Evolutionary conservation across 495 filamentous ascomycete species (phyloP), one percentile per base, ranked within the genome.

Genomic region (Cercophora sp.): DNA sequence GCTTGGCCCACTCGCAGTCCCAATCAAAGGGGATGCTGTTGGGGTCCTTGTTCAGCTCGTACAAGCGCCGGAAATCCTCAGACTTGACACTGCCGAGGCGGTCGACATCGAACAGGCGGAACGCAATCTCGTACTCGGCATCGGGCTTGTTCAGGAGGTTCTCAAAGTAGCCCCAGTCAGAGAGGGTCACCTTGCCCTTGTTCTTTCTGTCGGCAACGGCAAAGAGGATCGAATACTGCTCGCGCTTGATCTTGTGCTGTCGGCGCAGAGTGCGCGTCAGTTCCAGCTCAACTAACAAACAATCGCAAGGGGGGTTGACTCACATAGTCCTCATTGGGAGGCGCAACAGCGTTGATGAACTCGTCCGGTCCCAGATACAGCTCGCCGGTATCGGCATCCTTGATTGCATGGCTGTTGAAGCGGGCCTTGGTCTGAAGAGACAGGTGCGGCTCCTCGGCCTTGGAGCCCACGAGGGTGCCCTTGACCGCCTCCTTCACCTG

Each of bases 111-210:
- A 98, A 98, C 23, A 97, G 79, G 51, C 94, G 87, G 73, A 96
- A 98, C 4, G 91, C 92, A 57, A 98, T 96, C 71, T 98, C 91
- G 67, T 98, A 98, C 68, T 98, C 94, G 62, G 93, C 94, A 57
- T 97, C 93, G 55, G 93, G 90, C 66, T 96, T 96, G 44, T 80
- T 79, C 29, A 98, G 82, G 48, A 98, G 82, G 73, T 96, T 92
- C 70, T 96, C 86, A 66, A 96, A 98, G 39, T 85, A 86, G 11
- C 77, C 83, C 91, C 91, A 98, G 69, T 98, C 93, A 54, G 82
- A 76, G 23, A 98, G 68, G 54, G 67, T 87, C 26, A 98, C 74
- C 59, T 79, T 84, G 49, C 90, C 89, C 35, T 71, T 71, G 46
- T 76, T 80, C 37, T 79, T 79, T 44, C 88, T 80, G 69, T 98